Percentiles rank a stretch among this genome's conserved stretches.
These are phyloP conservation scores for Exophiala sp. DNA, from an alignment of 2,329 filamentous ascomycete species.

Conservation along the genomic window DNA sequence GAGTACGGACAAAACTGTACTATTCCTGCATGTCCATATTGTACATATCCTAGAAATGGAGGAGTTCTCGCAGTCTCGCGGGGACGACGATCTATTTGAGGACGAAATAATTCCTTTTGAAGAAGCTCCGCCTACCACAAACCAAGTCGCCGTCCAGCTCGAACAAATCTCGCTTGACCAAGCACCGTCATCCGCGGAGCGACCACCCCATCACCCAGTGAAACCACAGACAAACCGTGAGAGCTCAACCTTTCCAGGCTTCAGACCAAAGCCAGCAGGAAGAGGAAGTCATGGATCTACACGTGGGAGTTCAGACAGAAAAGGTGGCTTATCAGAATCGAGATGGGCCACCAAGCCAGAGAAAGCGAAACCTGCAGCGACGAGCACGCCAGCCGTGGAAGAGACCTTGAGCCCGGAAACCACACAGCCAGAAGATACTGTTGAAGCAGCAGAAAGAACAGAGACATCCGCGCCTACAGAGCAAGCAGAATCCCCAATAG, in stretches of 20 bases:
- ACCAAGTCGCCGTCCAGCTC: slow-evolving; percentile 20
- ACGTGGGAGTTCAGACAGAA: slow-evolving; percentile 14
- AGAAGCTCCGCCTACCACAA: slow-evolving; percentile 30
- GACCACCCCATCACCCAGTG: background rate
- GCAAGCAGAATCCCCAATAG: background rate
- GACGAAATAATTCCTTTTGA: slow-evolving; percentile 48
- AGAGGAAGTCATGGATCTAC: slow-evolving; percentile 9
- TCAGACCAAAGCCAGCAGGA: slow-evolving; percentile 12
- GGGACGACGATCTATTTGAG: slow-evolving; percentile 50
- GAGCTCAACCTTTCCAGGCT: slow-evolving; percentile 2
- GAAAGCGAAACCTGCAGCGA: background rate
- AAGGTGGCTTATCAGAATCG: slow-evolving; percentile 25
- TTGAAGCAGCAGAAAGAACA: slow-evolving; percentile 4
- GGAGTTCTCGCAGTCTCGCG: slow-evolving; percentile 49
- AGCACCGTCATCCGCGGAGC: background rate
- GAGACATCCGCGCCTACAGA: slow-evolving; percentile 4
- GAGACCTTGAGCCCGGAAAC: background rate
- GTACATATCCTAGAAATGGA: slow-evolving; percentile 33
- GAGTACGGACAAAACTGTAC: too few species aligned
- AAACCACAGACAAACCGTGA: background rate
- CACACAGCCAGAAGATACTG: background rate
- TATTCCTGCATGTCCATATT: too few species aligned
- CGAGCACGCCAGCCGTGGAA: background rate
- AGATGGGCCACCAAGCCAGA: slow-evolving; percentile 24
- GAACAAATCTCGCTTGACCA: slow-evolving; percentile 20